These are phyloP conservation scores for Kewa caespitosa DNA, from an alignment of 179 eudicot species.

Conservation along the genomic window DNA sequence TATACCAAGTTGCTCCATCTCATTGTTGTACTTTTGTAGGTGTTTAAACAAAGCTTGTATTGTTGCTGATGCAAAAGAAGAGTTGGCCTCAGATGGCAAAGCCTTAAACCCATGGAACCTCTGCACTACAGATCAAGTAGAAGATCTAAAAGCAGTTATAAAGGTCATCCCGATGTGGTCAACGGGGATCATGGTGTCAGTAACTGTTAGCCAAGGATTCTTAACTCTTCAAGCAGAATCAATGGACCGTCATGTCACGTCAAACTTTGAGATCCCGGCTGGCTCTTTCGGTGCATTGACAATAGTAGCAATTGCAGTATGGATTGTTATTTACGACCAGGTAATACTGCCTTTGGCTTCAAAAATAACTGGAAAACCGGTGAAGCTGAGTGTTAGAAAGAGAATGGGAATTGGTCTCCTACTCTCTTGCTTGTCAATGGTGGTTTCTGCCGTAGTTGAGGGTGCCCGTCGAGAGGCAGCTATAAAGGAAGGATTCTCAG, in stretches of 20 bases:
- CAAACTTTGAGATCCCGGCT: conserved; percentile 47
- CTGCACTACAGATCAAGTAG: conserved; percentile 59
- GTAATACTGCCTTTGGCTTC: conserved; percentile 41
- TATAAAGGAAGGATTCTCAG: conserved; percentile 18
- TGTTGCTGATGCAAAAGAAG: conserved; percentile 28
- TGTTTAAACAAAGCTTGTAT: conserved; percentile 70
- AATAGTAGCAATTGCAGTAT: conserved; percentile 30
- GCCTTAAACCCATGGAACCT: conserved; percentile 40
- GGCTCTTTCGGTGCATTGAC: conserved; percentile 44
- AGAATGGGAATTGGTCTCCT: conserved; percentile 54
- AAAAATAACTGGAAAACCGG: conserved; percentile 26
- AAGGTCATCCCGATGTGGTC: conserved; percentile 62
- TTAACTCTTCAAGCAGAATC: conserved; percentile 43
- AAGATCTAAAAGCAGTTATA: conserved; percentile 56
- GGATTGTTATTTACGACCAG: conserved; percentile 45
- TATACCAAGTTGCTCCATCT: too few relatives aligned
- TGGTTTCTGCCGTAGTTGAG: conserved; percentile 35
- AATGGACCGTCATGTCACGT: conserved; percentile 47
- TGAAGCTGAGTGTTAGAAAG: conserved; percentile 21
- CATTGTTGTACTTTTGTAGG: conserved; percentile 26
- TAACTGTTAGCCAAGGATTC: conserved; percentile 31
- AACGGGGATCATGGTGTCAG: conserved; percentile 40
- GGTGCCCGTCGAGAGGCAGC: conserved; percentile 28
- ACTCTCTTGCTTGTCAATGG: conserved; percentile 26
- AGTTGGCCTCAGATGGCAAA: conserved; percentile 32